phyloP scores from a whole-genome alignment of 768 basidiomycete genomes.

The Mycena indigotica region DNA sequence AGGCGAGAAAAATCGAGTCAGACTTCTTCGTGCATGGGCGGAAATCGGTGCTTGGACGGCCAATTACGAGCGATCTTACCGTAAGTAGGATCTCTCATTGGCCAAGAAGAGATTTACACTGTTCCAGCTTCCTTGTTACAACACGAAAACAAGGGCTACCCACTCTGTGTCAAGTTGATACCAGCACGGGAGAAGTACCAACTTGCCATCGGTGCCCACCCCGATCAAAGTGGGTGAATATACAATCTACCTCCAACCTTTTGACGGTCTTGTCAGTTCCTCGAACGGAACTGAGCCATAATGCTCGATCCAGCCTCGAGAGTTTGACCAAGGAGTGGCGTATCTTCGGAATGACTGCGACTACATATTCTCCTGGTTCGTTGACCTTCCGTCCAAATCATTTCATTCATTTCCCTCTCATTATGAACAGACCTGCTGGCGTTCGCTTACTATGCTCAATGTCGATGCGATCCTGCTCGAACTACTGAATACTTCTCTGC shows the following conservation, averaged over 20 bases:
- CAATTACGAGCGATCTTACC: conserved; percentile 53
- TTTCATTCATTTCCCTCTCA: background rate
- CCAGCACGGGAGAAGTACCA: conserved; percentile 73
- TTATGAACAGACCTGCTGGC: conserved; percentile 67
- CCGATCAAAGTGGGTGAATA: conserved; percentile 64
- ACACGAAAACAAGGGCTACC: conserved; percentile 39
- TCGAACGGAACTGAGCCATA: conserved; percentile 50
- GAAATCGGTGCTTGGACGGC: conserved; percentile 70
- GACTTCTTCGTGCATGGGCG: conserved; percentile 78
- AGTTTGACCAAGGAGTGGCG: conserved; percentile 44
- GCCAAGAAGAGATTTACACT: conserved; percentile 9
- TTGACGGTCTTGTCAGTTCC: conserved; percentile 42
- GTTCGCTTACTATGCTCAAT: conserved; percentile 82
- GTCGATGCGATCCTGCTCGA: conserved; percentile 71
- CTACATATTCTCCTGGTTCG: conserved; percentile 66
- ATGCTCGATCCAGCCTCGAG: conserved; percentile 41
- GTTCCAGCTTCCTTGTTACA: conserved; percentile 50
- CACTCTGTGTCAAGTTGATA: conserved; percentile 54
- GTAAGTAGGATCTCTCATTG: conserved; percentile 32
- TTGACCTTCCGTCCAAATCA: conserved; percentile 3
- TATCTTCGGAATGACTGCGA: conserved; percentile 65
- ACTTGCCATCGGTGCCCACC: conserved; percentile 72
- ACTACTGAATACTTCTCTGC: conserved; percentile 67
- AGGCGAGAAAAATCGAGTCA: conserved; percentile 57
- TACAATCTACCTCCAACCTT: background rate